Evolutionary conservation across 768 basidiomycete genomes (phyloP).

Genomic region (Suillus cothurnatus): DNA sequence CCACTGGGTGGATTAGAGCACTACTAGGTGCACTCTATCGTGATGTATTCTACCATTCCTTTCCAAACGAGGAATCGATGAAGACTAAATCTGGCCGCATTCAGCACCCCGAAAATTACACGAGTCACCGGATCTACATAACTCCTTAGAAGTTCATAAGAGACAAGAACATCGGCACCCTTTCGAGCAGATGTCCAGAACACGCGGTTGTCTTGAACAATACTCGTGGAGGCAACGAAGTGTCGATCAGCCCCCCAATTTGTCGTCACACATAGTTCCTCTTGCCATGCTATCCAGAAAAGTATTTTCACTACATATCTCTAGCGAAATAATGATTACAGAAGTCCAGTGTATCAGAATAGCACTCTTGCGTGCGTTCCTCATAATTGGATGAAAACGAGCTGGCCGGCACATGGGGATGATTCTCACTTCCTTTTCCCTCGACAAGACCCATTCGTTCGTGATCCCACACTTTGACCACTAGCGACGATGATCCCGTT

Average conservation of each 20-base stretch:
- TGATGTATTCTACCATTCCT: neutral
- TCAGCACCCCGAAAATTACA: neutral
- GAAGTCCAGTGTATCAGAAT: neutral
- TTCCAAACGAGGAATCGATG: neutral
- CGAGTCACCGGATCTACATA: neutral
- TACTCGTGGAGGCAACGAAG: neutral
- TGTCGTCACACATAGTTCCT: neutral
- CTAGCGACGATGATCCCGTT: too few relatives aligned
- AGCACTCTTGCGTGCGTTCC: neutral
- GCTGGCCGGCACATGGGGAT: neutral
- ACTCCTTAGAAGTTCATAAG: neutral
- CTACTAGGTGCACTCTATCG: neutral
- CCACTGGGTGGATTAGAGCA: neutral
- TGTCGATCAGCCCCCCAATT: neutral
- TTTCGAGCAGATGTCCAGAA: neutral
- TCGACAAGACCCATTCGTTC: neutral
- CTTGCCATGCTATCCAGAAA: neutral
- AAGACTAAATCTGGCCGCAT: neutral
- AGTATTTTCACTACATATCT: neutral
- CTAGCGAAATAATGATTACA: neutral
- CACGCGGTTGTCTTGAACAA: neutral
- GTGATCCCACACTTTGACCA: neutral
- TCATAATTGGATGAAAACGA: neutral
- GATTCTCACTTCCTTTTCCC: constrained; percentile 1
- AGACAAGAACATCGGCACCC: neutral